Evolutionary conservation across 1,284 basidiomycete genomes (phyloP), one percentile per base, ranked within the genome.

Genomic region (Sparassis latifolia): DNA sequence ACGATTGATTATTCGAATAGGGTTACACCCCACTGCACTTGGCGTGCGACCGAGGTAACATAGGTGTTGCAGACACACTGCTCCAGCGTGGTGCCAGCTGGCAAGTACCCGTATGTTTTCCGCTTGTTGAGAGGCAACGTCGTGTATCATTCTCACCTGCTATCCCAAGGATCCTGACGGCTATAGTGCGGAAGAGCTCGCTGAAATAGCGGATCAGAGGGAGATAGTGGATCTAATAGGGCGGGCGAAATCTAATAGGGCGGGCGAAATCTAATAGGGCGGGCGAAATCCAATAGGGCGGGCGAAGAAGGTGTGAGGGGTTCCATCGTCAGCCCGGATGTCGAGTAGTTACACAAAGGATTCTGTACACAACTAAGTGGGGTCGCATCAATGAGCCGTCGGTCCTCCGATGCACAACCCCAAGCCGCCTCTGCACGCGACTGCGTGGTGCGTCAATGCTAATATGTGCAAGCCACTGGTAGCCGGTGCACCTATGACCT

Each of bases 11-110:
- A n/a, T 12, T 45, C 55, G 2, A 20, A 20, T 62, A 94, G 89
- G 92, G 89, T 33, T 93, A 89, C 63, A 89, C 92, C 0, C 77
- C 92, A 10, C 66, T 96, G 29, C 92, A 96, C 61, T 75, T 95
- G 0, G 92, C 92, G 1, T 81, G 82, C 20, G 92, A 96, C 62
- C 74, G 92, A 63, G 92, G 92, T 0, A 77, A 83, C 57, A 48
- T 71, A 3, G 69, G 72, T 0, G 69, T 79, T 0, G 86, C 88
- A 3, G 67, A 75, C 56, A 50, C 82, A 2, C 66, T 96, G 31
- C 64, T 94, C n/a, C 60, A 69, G 7, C 72, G 73, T 41, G 89
- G 89, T 0, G 91, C 85, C 3, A 79, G 92, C 60, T 63, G 61
- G 42, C 64, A 63, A 29, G 66, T 86, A n/a, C 80, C 82, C 75